Evolutionary conservation across 2,329 filamentous ascomycete genomes (phyloP).

Genomic region (Neonectria neomacrospora): DNA sequence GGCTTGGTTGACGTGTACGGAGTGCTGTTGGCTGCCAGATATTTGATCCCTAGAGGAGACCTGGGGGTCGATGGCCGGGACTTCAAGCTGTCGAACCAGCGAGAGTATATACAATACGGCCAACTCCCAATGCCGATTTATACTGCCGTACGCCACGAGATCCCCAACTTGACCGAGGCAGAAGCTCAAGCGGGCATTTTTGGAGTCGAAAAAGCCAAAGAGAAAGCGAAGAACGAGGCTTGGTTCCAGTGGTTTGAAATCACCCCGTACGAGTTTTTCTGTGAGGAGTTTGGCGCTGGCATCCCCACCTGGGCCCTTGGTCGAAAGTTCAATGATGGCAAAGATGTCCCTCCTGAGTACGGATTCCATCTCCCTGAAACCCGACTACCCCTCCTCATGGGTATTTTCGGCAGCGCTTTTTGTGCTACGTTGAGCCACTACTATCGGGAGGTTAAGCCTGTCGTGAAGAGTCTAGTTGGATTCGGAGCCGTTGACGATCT

Average conservation of each 20-base stretch:
- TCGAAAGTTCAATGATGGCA: slow-evolving; percentile 79
- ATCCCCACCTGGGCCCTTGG: slow-evolving; percentile 96
- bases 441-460: slow-evolving; percentile 90
- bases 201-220: slow-evolving; percentile 61
- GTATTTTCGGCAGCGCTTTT: slow-evolving; percentile 97
- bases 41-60: slow-evolving; percentile 86
- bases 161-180: slow-evolving; percentile 70
- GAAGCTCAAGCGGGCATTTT: slow-evolving; percentile 36
- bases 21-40: slow-evolving; percentile 81
- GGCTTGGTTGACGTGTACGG: slow-evolving; percentile 96
- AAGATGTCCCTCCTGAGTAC: slow-evolving; percentile 62
- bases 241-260: slow-evolving; percentile 99
- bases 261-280: slow-evolving; percentile 94
- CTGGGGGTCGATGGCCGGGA: slow-evolving; percentile 77
- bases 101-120: slow-evolving; percentile 78
- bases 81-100: slow-evolving; percentile 91
- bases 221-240: slow-evolving; percentile 70
- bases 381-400: slow-evolving; percentile 84
- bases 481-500: slow-evolving; percentile 83
- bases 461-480: slow-evolving; percentile 79
- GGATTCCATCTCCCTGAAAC: slow-evolving; percentile 83
- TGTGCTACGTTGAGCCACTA: slow-evolving; percentile 96
- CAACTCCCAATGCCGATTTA: slow-evolving; percentile 93
- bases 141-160: slow-evolving; percentile 94
- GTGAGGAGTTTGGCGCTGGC: slow-evolving; percentile 88